Conservation (phyloP, 495 filamentous ascomycete species). For the Amorphotheca resinae region DNA sequence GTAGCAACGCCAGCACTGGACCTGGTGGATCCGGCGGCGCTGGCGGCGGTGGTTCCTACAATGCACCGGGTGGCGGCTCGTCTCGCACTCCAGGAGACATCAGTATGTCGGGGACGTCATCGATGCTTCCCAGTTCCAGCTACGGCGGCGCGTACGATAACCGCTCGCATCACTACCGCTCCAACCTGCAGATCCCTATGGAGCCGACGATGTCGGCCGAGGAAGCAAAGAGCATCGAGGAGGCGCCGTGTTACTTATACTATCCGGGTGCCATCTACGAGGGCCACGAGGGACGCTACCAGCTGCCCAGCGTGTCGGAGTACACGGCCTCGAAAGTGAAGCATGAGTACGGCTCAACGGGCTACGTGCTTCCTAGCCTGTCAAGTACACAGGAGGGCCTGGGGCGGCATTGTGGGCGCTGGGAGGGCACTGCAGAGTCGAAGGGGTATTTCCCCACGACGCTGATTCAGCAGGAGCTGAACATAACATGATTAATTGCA, state of each 20-base stretch:
- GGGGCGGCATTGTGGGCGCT: constrained; percentile 17
- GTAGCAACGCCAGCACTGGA: constrained; percentile 59
- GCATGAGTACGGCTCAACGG: constrained; percentile 9
- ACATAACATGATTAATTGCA: constrained; percentile 16
- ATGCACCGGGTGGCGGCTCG: constrained; percentile 22
- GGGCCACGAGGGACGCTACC: constrained; percentile 7
- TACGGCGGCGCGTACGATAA: constrained; percentile 11
- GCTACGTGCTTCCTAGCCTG: constrained; percentile 16
- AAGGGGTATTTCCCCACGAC: constrained; percentile 18
- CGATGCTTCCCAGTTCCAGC: constrained; percentile 8
- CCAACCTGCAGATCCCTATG: constrained; percentile 12
- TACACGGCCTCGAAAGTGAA: constrained; percentile 14
- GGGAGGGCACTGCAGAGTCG: constrained; percentile 13
- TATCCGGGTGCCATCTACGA: constrained; percentile 18
- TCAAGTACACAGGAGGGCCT: constrained; percentile 6
- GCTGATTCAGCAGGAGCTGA: constrained; percentile 13
- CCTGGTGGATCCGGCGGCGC: constrained; percentile 46
- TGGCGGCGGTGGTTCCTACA: constrained; percentile 33
- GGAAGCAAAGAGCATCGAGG: constrained; percentile 19
- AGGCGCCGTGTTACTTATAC: constrained; percentile 15
- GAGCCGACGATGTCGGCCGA: constrained; percentile 19
- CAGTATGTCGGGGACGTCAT: constrained; percentile 12
- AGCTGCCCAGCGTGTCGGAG: constrained; percentile 10
- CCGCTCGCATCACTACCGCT: constrained; percentile 13
- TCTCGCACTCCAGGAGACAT: constrained; percentile 15